Conservation (phyloP, 2,329 filamentous ascomycete genomes). For the Aspergillus sp. region DNA sequence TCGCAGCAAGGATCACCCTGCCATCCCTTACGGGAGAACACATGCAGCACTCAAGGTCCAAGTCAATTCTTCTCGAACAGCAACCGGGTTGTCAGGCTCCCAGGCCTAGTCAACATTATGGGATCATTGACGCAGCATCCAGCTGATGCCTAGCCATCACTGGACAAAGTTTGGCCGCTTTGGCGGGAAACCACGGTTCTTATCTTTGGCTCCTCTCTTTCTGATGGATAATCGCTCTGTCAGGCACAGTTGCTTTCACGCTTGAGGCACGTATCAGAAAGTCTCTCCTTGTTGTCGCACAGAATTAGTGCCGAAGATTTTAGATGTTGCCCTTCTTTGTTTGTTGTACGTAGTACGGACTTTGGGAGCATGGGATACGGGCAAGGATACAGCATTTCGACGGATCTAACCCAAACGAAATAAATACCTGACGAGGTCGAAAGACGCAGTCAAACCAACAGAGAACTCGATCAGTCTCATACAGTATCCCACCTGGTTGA, state of each 20-base stretch:
- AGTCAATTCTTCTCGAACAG: not conserved
- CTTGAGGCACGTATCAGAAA: not conserved
- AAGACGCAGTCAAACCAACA: not conserved
- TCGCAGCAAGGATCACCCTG: not conserved
- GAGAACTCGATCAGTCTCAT: not conserved
- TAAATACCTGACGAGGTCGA: conserved; percentile 5
- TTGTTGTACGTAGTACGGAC: conserved; percentile 6
- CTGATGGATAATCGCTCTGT: not conserved
- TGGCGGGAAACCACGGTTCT: not conserved
- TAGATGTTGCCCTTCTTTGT: not conserved
- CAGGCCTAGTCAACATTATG: not conserved
- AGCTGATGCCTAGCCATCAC: not conserved
- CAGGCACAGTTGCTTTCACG: not conserved
- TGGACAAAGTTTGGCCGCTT: not conserved
- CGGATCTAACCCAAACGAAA: not conserved
- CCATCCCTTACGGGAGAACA: conserved; percentile 1
- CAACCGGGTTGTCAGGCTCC: not conserved
- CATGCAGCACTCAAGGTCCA: not conserved
- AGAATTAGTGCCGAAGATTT: conserved; percentile 3
- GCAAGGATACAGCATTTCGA: not conserved
- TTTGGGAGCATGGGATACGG: not conserved
- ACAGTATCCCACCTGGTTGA: not conserved
- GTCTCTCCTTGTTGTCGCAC: not conserved
- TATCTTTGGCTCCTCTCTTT: not conserved
- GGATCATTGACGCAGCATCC: not conserved